Percentiles rank a stretch among this genome's conserved stretches.
Evolutionary conservation across 805 yeast species (phyloP).

Genomic region (Lachancea mirantina): DNA sequence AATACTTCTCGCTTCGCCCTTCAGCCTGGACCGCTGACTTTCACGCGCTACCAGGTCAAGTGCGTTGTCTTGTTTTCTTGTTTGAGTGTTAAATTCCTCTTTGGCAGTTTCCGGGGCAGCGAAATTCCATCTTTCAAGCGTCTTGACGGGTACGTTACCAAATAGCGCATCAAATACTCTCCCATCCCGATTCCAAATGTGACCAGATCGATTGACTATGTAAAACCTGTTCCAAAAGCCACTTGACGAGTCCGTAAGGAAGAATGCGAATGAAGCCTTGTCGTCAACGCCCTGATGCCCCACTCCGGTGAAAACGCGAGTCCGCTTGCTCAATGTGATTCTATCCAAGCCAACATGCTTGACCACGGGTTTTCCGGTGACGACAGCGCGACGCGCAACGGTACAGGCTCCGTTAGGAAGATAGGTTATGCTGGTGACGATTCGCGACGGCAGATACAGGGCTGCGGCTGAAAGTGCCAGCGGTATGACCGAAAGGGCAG

Average conservation of each 20-base stretch:
- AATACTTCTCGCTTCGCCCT: too few relatives aligned
- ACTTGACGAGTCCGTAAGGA: constrained; percentile 16
- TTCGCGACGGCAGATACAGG: constrained; percentile 20
- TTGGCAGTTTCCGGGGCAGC: not conserved
- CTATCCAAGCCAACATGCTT: constrained; percentile 12
- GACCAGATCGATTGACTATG: constrained; percentile 27
- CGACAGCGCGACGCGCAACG: constrained; percentile 19
- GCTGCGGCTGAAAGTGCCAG: constrained; percentile 21
- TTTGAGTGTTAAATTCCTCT: too few relatives aligned
- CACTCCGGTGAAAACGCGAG: constrained; percentile 24
- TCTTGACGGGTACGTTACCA: constrained; percentile 19
- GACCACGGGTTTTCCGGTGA: constrained; percentile 15
- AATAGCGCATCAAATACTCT: constrained; percentile 26
- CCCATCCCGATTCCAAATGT: constrained; percentile 25
- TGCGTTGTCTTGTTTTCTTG: constrained; percentile 2
- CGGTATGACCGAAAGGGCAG: constrained; percentile 22
- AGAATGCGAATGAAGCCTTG: constrained; percentile 22
- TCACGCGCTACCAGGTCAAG: constrained; percentile 7
- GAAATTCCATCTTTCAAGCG: constrained; percentile 11
- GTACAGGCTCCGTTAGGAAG: constrained; percentile 20
- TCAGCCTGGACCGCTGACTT: too few relatives aligned
- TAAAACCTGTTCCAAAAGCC: constrained; percentile 19
- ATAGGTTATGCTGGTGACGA: constrained; percentile 23
- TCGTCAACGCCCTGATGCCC: constrained; percentile 30
- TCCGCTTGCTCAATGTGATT: constrained; percentile 15